Percentiles rank a stretch among this genome's conserved stretches.
Evolutionary conservation across 495 filamentous ascomycete species (phyloP).

Genomic region (Astrocystis sublimbata): DNA sequence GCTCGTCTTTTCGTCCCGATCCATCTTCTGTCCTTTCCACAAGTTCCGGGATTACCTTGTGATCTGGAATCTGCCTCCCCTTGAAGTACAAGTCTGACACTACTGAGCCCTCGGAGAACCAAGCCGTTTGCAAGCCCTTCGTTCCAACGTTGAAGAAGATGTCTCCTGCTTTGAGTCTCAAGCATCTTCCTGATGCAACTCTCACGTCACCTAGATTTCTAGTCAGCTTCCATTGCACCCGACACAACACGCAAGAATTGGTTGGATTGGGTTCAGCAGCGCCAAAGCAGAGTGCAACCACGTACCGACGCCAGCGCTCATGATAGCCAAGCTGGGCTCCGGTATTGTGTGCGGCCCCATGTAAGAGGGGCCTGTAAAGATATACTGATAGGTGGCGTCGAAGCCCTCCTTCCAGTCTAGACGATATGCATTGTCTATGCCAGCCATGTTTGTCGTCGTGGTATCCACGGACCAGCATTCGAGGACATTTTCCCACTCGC

Average conservation of each 20-base stretch:
- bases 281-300: background rate
- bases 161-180: background rate
- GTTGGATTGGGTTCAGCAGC: background rate
- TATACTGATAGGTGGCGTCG: slow-evolving; percentile 1
- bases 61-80: background rate
- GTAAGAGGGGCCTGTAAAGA: background rate
- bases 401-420: slow-evolving; percentile 1
- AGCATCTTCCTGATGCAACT: background rate
- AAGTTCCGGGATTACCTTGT: background rate
- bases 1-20: background rate
- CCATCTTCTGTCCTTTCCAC: too few species aligned
- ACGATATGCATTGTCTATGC: slow-evolving; percentile 1
- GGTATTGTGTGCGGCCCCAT: background rate
- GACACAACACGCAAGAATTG: background rate
- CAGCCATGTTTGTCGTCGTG: slow-evolving; percentile 1
- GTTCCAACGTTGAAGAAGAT: slow-evolving; percentile 7
- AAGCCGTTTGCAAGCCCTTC: background rate
- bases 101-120: slow-evolving; percentile 1
- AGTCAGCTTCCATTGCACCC: background rate
- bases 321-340: slow-evolving; percentile 1
- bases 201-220: background rate
- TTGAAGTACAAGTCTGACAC: slow-evolving; percentile 6
- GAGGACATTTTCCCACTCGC: slow-evolving; percentile 1
- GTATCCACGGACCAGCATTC: slow-evolving; percentile 4
- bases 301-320: slow-evolving; percentile 7